Conservation (phyloP, 371 early-diverging fungal genomes). For the Mortierella sp. region DNA sequence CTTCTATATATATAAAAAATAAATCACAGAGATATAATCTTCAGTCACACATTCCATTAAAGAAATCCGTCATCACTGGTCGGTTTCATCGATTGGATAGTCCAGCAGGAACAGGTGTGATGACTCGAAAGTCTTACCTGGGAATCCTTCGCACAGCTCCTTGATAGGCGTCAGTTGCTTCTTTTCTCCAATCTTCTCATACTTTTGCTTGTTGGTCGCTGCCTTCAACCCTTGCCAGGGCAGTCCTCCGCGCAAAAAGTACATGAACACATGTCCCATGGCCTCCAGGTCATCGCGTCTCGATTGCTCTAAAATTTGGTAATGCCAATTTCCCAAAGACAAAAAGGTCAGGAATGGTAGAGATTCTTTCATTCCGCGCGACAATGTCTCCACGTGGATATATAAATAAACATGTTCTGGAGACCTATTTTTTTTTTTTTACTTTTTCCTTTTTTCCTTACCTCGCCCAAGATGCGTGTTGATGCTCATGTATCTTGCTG, state of each 20-base stretch:
- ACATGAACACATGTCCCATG: slow-evolving; percentile 99
- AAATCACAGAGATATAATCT: not conserved
- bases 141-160: slow-evolving; percentile 93
- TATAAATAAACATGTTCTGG: not conserved
- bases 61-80: too few species aligned
- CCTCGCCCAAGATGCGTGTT: slow-evolving; percentile 95
- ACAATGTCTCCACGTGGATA: not conserved
- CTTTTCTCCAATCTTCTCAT: slow-evolving; percentile 98
- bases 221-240: slow-evolving; percentile 99
- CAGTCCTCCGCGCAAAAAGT: slow-evolving; percentile 97
- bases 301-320: slow-evolving; percentile 41
- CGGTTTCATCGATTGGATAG: too few species aligned
- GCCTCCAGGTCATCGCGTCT: slow-evolving; percentile 99
- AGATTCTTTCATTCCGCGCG: too few species aligned
- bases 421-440: too few species aligned
- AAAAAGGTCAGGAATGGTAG: not conserved
- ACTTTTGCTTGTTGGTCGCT: slow-evolving; percentile 98
- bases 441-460: slow-evolving; percentile 15
- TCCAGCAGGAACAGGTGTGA: too few species aligned
- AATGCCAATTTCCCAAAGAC: slow-evolving; percentile 65
- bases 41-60: too few species aligned
- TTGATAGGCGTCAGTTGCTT: slow-evolving; percentile 92
- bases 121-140: slow-evolving; percentile 57
- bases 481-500: slow-evolving; percentile 97
- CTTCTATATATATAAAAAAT: slow-evolving; percentile 61